Percentiles rank a stretch among this genome's conserved stretches.
These are phyloP conservation scores for Kentomonas sorsogonicus DNA, from an alignment of 208 protist species.

Conservation along the genomic window DNA sequence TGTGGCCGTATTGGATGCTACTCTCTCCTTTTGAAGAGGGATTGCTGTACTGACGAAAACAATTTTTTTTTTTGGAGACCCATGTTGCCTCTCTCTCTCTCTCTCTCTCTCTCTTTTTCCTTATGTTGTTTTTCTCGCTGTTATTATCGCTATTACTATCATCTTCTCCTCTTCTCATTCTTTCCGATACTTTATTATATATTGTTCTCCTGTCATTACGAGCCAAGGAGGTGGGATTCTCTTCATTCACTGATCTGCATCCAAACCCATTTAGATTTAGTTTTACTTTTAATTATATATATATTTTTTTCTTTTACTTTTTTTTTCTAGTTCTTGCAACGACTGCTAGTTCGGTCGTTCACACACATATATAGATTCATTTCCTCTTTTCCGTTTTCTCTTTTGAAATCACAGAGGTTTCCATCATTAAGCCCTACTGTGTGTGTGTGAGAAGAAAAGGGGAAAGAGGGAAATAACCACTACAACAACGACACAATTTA, in stretches of 20 bases:
- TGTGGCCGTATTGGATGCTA: too few species aligned
- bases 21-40: too few species aligned
- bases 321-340: too few species aligned
- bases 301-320: constrained; percentile 9
- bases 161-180: constrained; percentile 2
- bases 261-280: too few species aligned
- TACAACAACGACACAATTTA: too few species aligned
- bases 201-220: constrained; percentile 8
- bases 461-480: too few species aligned
- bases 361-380: neutral
- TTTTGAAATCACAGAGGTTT: too few species aligned
- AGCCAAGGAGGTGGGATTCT: too few species aligned
- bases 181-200: constrained; percentile 14
- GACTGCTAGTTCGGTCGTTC: neutral
- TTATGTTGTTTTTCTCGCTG: neutral
- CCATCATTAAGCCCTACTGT: too few species aligned
- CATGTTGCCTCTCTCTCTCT: neutral
- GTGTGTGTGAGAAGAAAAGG: too few species aligned
- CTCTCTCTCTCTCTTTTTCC: neutral
- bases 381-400: neutral
- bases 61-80: constrained; percentile 6
- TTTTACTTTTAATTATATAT: neutral
- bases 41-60: too few species aligned
- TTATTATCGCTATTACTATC: neutral
- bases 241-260: too few species aligned